phyloP scores from a whole-genome alignment of 176 grass and related monocot species.

The Eremochloa ophiuroides region DNA sequence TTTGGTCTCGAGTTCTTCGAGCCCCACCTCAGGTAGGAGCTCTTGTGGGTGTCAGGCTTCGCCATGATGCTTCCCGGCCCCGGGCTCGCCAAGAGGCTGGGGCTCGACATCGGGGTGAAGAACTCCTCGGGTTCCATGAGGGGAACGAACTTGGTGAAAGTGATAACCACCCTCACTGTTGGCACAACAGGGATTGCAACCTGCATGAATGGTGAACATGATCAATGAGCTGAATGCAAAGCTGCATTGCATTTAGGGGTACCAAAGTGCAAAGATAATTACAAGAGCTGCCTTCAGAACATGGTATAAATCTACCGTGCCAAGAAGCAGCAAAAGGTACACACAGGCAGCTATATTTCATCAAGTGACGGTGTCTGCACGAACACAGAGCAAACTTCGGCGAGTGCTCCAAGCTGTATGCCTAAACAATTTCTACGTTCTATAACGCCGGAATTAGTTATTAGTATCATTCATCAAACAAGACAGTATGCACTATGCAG shows the following conservation, averaged over 20 bases:
- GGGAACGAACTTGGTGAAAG: slow-evolving; percentile 89
- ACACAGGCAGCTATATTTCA: background rate
- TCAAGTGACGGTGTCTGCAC: background rate
- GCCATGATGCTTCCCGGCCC: slow-evolving; percentile 46
- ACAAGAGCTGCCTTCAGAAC: background rate
- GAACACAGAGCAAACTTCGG: slow-evolving; percentile 8
- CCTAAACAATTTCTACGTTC: background rate
- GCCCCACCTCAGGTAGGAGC: slow-evolving; percentile 59
- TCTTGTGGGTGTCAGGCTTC: slow-evolving; percentile 56
- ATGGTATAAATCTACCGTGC: background rate
- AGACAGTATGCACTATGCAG: background rate
- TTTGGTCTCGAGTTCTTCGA: slow-evolving; percentile 63
- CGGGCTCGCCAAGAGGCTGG: slow-evolving; percentile 68
- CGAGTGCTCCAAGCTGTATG: background rate
- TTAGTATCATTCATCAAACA: slow-evolving; percentile 1
- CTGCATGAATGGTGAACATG: slow-evolving; percentile 29
- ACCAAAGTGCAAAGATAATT: background rate
- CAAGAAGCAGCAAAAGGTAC: background rate
- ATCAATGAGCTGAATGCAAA: slow-evolving; percentile 2
- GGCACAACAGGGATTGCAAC: slow-evolving; percentile 94
- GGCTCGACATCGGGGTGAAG: slow-evolving; percentile 96
- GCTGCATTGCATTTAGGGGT: background rate
- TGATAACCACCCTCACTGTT: slow-evolving; percentile 83
- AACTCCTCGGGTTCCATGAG: slow-evolving; percentile 81
- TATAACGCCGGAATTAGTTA: background rate